Base-by-base conservation (phyloP, 768 basidiomycete species). In the Amanita pseudoporphyria region DNA sequence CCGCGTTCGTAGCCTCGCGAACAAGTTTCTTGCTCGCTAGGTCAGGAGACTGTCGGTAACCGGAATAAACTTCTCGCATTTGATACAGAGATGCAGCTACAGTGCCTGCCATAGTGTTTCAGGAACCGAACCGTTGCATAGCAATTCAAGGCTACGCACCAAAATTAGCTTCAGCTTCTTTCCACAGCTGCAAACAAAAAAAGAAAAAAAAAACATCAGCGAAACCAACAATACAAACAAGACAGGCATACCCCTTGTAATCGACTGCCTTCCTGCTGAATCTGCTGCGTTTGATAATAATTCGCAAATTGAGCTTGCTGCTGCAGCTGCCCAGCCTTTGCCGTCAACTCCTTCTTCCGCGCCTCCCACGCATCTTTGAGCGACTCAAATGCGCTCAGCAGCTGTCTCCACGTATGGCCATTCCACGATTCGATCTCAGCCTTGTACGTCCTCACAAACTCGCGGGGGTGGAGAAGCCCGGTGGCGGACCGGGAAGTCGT, bases 1-100 rank as follows among this genome's bases (percentile, higher is more conserved):
- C 83, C 10, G 85, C 84, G 58, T 90, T 90, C 44, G 80, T 81
- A 3, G 82, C 79, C 62, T 90, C 86, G 28, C 84, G 77, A 9
- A 90, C 87, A 19, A 86, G 78, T 18, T 71, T 71, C 62, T 87
- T 89, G 58, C 84, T 83, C 5, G 83, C 77, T 22, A 69, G 47
- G 62, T 90, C 87, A 2, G 72, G 70, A 6, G 87, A 88, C 41
- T 85, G 84, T 24, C 85, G 77, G 58, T 90, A 90, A 6, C 81
- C 81, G 16, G 69, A 56, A 55, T 76, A 79, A 16, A 86, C 84
- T 59, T 90, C 87, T 55, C 77, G 73, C 68, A 90, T 78, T 65
- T 90, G 87, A 63, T 86, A 82, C 1, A 76, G 68, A 0, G 80
- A 82, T 1, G 87, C 87, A 6, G 77, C 74, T 16, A 86, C 72